These are phyloP conservation scores for Cercospora sp. DNA, from an alignment of 2,329 filamentous ascomycete genomes.

Conservation along the genomic window DNA sequence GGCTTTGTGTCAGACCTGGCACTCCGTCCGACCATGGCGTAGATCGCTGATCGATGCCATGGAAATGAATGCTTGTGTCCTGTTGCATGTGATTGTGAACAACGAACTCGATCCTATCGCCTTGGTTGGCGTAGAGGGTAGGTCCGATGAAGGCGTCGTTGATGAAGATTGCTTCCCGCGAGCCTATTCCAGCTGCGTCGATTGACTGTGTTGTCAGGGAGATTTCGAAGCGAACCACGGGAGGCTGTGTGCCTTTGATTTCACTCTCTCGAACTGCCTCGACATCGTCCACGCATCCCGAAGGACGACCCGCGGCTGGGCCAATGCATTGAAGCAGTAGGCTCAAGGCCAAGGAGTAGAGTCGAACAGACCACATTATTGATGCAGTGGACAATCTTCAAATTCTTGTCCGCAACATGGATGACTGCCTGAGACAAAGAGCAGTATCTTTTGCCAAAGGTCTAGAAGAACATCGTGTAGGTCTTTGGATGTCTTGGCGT, in stretches of 20 bases:
- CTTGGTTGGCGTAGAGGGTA: conserved; percentile 7
- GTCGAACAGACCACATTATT: not conserved
- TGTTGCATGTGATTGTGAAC: conserved; percentile 20
- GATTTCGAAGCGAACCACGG: conserved; percentile 6
- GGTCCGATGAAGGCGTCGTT: conserved; percentile 18
- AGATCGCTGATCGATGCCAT: conserved; percentile 25
- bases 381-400: not conserved
- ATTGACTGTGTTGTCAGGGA: conserved; percentile 5
- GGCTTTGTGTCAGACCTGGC: conserved; percentile 19
- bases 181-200: conserved; percentile 13
- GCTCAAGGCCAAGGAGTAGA: not conserved
- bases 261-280: not conserved
- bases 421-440: not conserved
- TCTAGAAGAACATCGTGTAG: not conserved
- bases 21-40: conserved; percentile 24
- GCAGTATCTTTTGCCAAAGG: not conserved
- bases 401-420: not conserved
- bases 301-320: not conserved
- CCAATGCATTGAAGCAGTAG: not conserved
- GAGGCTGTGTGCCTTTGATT: not conserved
- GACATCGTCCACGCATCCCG: not conserved
- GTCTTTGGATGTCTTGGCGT: conserved; percentile 3
- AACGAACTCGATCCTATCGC: conserved; percentile 19
- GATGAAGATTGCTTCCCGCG: conserved; percentile 13
- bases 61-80: conserved; percentile 23